phyloP scores from a whole-genome alignment of 1,139 yeast species.

The Trichomonascaceae sp. region DNA sequence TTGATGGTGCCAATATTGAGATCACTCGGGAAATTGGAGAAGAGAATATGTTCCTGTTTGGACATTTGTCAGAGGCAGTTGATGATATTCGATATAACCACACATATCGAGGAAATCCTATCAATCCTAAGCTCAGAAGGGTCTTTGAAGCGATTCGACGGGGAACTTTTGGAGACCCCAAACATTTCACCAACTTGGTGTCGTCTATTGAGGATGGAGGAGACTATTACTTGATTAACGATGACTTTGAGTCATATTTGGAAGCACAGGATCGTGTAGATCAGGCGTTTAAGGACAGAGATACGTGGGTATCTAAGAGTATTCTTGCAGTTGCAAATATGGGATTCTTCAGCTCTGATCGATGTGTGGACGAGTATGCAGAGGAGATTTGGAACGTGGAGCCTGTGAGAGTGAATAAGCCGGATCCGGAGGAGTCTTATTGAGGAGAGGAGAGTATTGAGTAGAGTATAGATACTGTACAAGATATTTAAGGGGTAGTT shows the following conservation, averaged over 20 bases:
- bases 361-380: constrained; percentile 90
- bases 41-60: constrained; percentile 86
- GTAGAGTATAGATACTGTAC: background rate
- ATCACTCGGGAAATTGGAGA: constrained; percentile 91
- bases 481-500: background rate
- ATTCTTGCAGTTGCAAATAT: constrained; percentile 81
- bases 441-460: background rate
- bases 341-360: constrained; percentile 89
- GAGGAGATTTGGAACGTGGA: constrained; percentile 91
- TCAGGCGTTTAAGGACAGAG: constrained; percentile 58
- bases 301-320: constrained; percentile 69
- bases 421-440: background rate
- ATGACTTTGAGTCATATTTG: constrained; percentile 81
- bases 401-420: constrained; percentile 37
- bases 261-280: constrained; percentile 77
- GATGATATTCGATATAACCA: constrained; percentile 79
- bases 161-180: constrained; percentile 67
- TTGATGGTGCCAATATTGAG: constrained; percentile 96
- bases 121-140: constrained; percentile 47
- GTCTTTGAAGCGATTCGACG: constrained; percentile 66
- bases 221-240: constrained; percentile 80
- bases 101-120: constrained; percentile 43
- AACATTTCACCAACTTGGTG: constrained; percentile 61
- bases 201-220: constrained; percentile 62
- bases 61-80: constrained; percentile 83